These are phyloP conservation scores for Talaromyces adpressus DNA, from an alignment of 495 filamentous ascomycete species.

Conservation along the genomic window DNA sequence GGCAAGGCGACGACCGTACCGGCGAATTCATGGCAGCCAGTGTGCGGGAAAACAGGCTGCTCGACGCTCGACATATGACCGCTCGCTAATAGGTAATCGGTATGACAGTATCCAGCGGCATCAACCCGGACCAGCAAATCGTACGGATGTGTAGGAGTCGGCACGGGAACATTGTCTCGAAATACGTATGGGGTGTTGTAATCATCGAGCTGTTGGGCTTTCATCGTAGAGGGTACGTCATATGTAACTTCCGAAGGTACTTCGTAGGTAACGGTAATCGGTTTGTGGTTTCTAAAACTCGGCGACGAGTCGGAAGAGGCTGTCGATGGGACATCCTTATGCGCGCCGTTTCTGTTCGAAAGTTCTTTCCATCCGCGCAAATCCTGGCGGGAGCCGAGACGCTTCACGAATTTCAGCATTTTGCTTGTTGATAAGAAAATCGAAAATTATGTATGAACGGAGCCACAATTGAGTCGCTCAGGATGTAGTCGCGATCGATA, in stretches of 20 bases:
- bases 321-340: neutral
- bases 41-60: conserved; percentile 31
- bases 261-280: neutral
- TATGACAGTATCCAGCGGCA: conserved; percentile 53
- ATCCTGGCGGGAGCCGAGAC: neutral
- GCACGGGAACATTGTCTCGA: conserved; percentile 4
- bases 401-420: neutral
- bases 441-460: neutral
- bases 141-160: conserved; percentile 12
- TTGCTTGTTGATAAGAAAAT: neutral
- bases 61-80: conserved; percentile 30
- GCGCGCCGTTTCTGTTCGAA: neutral
- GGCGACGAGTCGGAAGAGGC: neutral
- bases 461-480: neutral
- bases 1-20: conserved; percentile 48
- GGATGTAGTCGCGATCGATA: neutral
- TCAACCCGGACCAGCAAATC: conserved; percentile 53
- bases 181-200: conserved; percentile 8
- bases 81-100: conserved; percentile 43
- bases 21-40: conserved; percentile 45
- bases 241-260: neutral
- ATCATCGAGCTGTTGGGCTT: conserved; percentile 4
- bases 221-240: conserved; percentile 4
- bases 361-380: conserved; percentile 1
- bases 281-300: neutral